Percentiles rank a stretch among this genome's conserved stretches.
These are phyloP conservation scores for Acacia crassicarpa DNA, from an alignment of 306 rosid genomes.

Conservation along the genomic window DNA sequence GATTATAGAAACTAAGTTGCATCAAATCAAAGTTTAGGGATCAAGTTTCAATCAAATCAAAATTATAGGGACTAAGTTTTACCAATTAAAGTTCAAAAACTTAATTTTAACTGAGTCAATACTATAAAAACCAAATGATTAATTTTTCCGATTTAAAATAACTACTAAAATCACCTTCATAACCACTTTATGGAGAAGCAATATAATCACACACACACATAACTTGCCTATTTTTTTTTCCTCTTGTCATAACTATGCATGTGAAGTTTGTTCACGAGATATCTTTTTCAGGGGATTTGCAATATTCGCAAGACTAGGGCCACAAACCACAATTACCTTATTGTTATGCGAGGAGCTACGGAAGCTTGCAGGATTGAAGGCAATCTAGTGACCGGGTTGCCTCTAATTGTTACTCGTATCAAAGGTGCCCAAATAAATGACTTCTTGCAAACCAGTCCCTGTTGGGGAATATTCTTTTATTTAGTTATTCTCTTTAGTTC, in stretches of 20 bases:
- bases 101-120: neutral
- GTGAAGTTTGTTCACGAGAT: constrained; percentile 8
- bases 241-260: constrained; percentile 7
- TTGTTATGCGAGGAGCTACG: constrained; percentile 87
- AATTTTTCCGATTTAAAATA: neutral
- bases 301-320: constrained; percentile 86
- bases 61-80: neutral
- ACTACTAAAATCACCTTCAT: neutral
- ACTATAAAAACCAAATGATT: neutral
- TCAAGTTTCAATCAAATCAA: too few relatives aligned
- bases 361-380: constrained; percentile 72
- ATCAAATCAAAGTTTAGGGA: too few relatives aligned
- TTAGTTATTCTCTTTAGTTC: constrained; percentile 19
- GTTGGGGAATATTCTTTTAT: constrained; percentile 23
- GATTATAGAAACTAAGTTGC: too few relatives aligned
- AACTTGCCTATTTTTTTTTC: neutral
- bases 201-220: neutral
- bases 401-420: neutral
- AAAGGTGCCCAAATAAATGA: constrained; percentile 18
- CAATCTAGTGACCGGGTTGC: constrained; percentile 46
- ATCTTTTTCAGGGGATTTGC: constrained; percentile 77
- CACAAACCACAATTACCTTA: constrained; percentile 90
- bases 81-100: too few relatives aligned
- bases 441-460: constrained; percentile 20
- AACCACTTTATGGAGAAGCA: neutral